These are phyloP conservation scores for Nannochloropsis salina DNA, from an alignment of 108 stramenopile genomes.

Conservation along the genomic window DNA sequence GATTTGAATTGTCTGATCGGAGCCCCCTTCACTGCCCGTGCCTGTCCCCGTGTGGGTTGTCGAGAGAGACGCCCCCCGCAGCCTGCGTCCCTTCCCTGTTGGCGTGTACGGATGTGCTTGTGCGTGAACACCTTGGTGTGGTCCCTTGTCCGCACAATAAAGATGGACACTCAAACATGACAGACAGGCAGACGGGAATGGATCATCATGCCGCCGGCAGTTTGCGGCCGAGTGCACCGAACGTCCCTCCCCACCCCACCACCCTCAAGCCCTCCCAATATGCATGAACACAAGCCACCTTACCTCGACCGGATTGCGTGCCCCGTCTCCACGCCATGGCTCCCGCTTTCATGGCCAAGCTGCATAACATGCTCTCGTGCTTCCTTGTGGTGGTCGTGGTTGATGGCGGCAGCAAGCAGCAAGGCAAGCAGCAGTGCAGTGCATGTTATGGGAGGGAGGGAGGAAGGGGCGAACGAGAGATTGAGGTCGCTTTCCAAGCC, in stretches of 20 bases:
- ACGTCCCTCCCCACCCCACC: not conserved
- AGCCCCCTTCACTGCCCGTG: too few relatives aligned
- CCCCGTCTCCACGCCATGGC: not conserved
- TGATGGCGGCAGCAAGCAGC: not conserved
- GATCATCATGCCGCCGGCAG: not conserved
- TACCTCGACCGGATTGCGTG: not conserved
- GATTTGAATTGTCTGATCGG: too few relatives aligned
- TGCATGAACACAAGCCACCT: not conserved
- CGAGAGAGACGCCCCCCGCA: too few relatives aligned
- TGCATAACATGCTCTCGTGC: not conserved
- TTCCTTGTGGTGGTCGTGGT: not conserved
- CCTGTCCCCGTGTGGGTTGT: too few relatives aligned
- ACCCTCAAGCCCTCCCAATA: not conserved
- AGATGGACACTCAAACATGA: not conserved
- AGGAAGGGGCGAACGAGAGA: not conserved
- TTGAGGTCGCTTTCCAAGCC: not conserved
- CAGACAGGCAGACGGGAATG: not conserved
- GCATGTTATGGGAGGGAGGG: not conserved
- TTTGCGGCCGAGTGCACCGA: not conserved
- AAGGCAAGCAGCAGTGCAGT: not conserved
- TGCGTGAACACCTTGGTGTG: not conserved
- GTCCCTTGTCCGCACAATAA: not conserved
- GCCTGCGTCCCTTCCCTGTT: not conserved
- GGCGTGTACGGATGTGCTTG: not conserved
- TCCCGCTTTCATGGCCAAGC: not conserved